phyloP scores from a whole-genome alignment of 148 eudicot species.

The Tetragonia tetragonoides region DNA sequence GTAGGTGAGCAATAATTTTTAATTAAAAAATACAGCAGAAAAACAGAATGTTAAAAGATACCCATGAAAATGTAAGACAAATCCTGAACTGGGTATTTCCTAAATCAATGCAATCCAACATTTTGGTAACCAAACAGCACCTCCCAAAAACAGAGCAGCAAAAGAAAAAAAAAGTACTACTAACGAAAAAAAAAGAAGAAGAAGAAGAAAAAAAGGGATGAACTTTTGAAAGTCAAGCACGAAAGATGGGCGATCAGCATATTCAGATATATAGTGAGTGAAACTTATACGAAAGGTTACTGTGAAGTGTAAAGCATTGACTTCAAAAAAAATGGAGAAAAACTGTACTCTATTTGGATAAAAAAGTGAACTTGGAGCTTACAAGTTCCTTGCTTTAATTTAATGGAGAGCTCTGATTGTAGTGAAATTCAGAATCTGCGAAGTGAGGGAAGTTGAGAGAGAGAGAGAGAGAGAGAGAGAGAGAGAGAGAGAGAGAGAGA shows the following conservation, averaged over 20 bases:
- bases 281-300: neutral
- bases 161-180: too few species aligned
- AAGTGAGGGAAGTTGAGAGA: too few species aligned
- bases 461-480: too few species aligned
- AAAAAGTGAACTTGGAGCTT: neutral
- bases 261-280: neutral
- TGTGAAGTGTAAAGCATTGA: neutral
- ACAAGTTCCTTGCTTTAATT: neutral
- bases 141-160: neutral
- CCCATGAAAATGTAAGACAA: neutral
- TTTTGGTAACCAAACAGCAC: slow-evolving; percentile 9
- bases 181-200: too few species aligned
- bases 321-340: neutral
- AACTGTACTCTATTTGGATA: too few species aligned
- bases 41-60: neutral
- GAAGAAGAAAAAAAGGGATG: neutral
- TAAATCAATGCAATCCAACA: neutral
- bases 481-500: too few species aligned
- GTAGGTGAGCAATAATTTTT: neutral
- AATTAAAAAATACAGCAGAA: neutral
- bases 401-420: neutral
- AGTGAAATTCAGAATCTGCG: too few species aligned
- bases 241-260: neutral
- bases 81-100: neutral
- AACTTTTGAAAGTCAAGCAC: neutral